Percentiles rank a stretch among this genome's conserved stretches.
Conservation (phyloP, 768 basidiomycete genomes). For the Lenzites betulinus region DNA sequence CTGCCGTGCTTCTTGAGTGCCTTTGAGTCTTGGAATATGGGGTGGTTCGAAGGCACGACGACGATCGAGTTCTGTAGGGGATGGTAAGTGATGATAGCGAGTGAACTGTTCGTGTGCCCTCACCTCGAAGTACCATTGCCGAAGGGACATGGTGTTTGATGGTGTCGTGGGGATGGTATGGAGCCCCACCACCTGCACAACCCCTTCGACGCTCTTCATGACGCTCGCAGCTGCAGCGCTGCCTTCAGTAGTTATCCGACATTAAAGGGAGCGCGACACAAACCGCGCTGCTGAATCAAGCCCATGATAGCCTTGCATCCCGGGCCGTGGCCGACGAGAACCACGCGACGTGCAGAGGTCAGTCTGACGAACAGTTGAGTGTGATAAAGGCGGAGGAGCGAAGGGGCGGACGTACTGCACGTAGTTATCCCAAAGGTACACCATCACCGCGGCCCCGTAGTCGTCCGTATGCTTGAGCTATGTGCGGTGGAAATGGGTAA, state of each 20-base stretch:
- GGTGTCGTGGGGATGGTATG: conserved; percentile 56
- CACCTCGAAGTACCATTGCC: conserved; percentile 76
- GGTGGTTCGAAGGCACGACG: conserved; percentile 66
- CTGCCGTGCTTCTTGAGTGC: conserved; percentile 64
- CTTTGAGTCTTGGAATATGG: conserved; percentile 42
- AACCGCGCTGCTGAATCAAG: conserved; percentile 72
- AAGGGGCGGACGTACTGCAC: conserved; percentile 62
- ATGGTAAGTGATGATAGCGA: not conserved
- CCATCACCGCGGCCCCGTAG: conserved; percentile 59
- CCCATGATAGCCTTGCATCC: conserved; percentile 79
- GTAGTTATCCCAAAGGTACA: conserved; percentile 96
- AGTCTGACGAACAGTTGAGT: conserved; percentile 48
- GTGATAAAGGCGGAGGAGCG: not conserved
- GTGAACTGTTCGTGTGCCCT: conserved; percentile 13
- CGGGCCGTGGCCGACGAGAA: conserved; percentile 86
- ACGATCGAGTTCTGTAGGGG: conserved; percentile 66
- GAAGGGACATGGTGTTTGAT: conserved; percentile 54
- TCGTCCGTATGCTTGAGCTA: conserved; percentile 39
- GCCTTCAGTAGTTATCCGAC: not conserved
- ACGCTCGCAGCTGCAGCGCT: conserved; percentile 47
- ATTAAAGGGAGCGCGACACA: conserved; percentile 18
- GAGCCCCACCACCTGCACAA: conserved; percentile 80
- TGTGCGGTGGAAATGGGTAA: conserved; percentile 15
- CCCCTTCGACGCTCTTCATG: conserved; percentile 63
- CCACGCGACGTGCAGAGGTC: conserved; percentile 67